Evolutionary conservation across 176 grass and related monocot species (phyloP).

Genomic region (Neostapfia colusana): DNA sequence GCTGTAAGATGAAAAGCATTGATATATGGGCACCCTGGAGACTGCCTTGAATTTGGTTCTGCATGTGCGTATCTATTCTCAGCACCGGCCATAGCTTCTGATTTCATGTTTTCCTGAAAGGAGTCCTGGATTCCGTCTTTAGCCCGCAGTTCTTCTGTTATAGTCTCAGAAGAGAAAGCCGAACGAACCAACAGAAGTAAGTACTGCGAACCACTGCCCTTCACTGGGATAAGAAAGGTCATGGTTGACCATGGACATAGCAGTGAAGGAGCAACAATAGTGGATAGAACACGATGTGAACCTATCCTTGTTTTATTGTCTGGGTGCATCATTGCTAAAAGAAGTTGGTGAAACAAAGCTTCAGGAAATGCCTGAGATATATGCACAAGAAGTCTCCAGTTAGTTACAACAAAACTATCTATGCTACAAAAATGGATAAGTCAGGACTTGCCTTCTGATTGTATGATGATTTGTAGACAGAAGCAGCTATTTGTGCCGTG

Average conservation of each 20-base stretch:
- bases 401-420: constrained; percentile 36
- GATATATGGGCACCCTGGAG: constrained; percentile 26
- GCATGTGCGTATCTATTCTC: constrained; percentile 37
- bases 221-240: constrained; percentile 55
- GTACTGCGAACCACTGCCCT: constrained; percentile 48
- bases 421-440: neutral
- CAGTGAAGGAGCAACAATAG: constrained; percentile 58
- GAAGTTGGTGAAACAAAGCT: constrained; percentile 93
- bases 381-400: constrained; percentile 32
- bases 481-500: constrained; percentile 70
- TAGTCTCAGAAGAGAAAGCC: constrained; percentile 62
- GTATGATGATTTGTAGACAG: constrained; percentile 75
- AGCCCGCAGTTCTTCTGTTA: constrained; percentile 35
- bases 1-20: constrained; percentile 12
- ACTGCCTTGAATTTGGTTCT: constrained; percentile 37
- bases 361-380: constrained; percentile 80
- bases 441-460: constrained; percentile 68
- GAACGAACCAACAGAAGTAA: constrained; percentile 72
- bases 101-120: constrained; percentile 35
- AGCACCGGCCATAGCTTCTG: constrained; percentile 37
- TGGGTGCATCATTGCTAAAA: constrained; percentile 82
- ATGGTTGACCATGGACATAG: constrained; percentile 74
- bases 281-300: constrained; percentile 78
- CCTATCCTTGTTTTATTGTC: constrained; percentile 91
- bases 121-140: constrained; percentile 40